Evolutionary conservation across 192 early-diverging fungal species (phyloP).

Genomic region (Funneliformis mosseae): DNA sequence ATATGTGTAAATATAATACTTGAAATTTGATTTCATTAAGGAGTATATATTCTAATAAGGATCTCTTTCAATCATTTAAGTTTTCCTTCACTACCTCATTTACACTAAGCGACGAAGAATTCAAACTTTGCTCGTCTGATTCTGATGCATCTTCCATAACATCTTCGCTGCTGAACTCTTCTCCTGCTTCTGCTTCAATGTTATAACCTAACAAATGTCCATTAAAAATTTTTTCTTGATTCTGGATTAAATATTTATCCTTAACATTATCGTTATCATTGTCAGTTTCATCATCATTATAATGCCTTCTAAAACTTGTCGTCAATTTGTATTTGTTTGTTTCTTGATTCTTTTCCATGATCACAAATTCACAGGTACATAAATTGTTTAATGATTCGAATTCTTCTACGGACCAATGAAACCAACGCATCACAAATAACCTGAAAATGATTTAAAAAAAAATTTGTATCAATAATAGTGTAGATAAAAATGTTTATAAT

Average conservation of each 20-base stretch:
- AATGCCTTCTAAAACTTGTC: background rate
- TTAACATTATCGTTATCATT: background rate
- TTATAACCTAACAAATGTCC: background rate
- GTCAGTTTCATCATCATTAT: background rate
- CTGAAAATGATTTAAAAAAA: background rate
- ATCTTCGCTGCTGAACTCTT: background rate
- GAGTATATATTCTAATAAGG: too few relatives aligned
- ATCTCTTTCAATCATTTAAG: background rate
- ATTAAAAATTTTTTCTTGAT: background rate
- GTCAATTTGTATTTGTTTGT: conserved; percentile 1
- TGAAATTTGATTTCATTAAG: too few relatives aligned
- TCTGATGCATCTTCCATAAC: background rate
- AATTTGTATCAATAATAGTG: background rate
- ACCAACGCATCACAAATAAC: conserved; percentile 27
- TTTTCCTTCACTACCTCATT: background rate
- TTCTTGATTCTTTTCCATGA: conserved; percentile 16
- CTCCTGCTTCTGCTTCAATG: background rate
- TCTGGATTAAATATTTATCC: background rate
- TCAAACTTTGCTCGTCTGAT: background rate
- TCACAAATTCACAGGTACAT: conserved; percentile 18
- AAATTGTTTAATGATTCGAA: conserved; percentile 18
- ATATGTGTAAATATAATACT: too few relatives aligned
- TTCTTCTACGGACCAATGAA: conserved; percentile 22
- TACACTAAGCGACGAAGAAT: background rate
- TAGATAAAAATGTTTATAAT: background rate